Conservation (phyloP, 2,329 filamentous ascomycete species). For the Hirsutella minnesotensis region DNA sequence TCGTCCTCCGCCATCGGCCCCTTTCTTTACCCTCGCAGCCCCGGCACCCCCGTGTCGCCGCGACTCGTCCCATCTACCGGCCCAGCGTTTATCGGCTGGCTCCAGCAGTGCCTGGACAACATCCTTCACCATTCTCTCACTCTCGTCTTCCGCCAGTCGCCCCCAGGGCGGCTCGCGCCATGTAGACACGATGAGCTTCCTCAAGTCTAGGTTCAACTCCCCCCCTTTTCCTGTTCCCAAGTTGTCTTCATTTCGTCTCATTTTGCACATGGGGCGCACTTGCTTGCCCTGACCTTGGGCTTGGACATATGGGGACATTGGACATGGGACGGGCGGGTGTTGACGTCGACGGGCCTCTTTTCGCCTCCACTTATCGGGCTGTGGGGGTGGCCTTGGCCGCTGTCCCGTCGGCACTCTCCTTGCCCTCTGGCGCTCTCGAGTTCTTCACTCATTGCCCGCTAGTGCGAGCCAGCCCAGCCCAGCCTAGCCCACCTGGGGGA, state of each 20-base stretch:
- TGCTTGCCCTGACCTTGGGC: too few relatives aligned
- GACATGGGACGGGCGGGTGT: too few relatives aligned
- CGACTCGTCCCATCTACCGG: too few relatives aligned
- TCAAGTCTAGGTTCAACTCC: conserved; percentile 28
- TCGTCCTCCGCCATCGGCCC: background rate
- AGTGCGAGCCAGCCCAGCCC: background rate
- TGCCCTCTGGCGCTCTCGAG: too few relatives aligned
- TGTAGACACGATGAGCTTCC: conserved; percentile 30
- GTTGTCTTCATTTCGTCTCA: background rate
- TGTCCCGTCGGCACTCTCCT: too few relatives aligned
- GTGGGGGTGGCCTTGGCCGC: too few relatives aligned
- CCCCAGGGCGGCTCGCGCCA: conserved; percentile 15
- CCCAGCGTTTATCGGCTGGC: too few relatives aligned
- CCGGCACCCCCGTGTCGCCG: background rate
- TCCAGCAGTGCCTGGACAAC: too few relatives aligned
- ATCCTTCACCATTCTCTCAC: background rate
- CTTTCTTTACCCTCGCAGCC: background rate
- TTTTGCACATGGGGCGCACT: too few relatives aligned
- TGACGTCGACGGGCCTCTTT: too few relatives aligned
- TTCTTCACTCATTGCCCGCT: background rate
- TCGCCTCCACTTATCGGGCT: too few relatives aligned
- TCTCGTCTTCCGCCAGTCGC: conserved; percentile 9
- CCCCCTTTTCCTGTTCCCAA: background rate
- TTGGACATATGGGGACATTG: too few relatives aligned
- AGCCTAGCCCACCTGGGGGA: background rate